Base-by-base conservation (phyloP, 306 rosid species). In the Erythrophleum fordii region DNA sequence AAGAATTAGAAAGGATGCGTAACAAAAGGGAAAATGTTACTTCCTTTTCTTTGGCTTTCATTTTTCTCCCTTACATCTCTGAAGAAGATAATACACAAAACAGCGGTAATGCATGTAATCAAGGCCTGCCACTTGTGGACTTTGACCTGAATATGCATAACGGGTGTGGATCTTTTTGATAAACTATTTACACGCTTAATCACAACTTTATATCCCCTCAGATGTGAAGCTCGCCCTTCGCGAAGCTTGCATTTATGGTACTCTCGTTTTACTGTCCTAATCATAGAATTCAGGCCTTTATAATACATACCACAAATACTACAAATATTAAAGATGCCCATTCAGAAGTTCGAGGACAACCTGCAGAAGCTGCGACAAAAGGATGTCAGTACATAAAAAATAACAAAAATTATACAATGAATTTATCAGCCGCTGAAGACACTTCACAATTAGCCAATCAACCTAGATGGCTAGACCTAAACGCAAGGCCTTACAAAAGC, bases 91-190 rank as follows among this genome's bases (percentile, higher is more conserved):
- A 78, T 85, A 83, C 88, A 94, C 90, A 89, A 90, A 91, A 88
- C 88, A 90, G 91, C n/a, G 72, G 79, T 37, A 72, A 86, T 86
- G 97, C 93, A 90, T 61, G 80, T 84, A 78, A 85, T 82, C 89
- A 80, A 83, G 95, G 97, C 92, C 98, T 86, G 97, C 92, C 98
- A 89, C 90, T 81, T 68, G 75, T 69, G 87, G 91, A 89, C 97
- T 94, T 93, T 77, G 97, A 94, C 98, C 98, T 77, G 89, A 88
- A 87, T 83, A 88, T 60, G 87, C 93, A 85, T 84, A 69, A 59
- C 83, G 82, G 82, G 17, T 78, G 82, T 87, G 90, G 83, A 73
- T 83, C 82, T 72, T 90, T 87, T 88, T 84, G 83, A 93, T 88
- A 80, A 84, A 84, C 91, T 93, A 93, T 93, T 87, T 93, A 93